Conservation (phyloP, 352 stramenopile genomes). For the Peronospora tabacina region DNA sequence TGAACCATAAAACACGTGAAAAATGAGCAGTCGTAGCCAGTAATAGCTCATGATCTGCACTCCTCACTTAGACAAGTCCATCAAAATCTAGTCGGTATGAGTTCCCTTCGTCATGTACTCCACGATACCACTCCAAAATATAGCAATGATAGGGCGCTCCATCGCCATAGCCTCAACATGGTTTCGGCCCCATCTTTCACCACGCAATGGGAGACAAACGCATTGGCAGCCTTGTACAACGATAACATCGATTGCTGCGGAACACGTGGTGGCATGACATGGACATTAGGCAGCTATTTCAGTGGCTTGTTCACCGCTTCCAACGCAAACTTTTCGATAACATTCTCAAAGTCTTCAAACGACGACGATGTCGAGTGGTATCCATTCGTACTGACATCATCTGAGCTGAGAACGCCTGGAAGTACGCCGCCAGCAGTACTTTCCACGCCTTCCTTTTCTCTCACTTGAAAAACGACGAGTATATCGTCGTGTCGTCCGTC, state of each 20-base stretch:
- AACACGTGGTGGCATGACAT: conserved; percentile 56
- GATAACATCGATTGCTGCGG: conserved; percentile 46
- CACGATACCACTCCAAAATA: conserved; percentile 87
- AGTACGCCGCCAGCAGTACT: conserved; percentile 82
- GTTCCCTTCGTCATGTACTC: conserved; percentile 86
- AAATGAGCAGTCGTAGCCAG: neutral
- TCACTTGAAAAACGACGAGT: conserved; percentile 92
- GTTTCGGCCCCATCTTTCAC: conserved; percentile 91
- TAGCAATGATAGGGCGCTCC: conserved; percentile 85
- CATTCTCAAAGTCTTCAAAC: conserved; percentile 38
- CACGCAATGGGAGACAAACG: conserved; percentile 88
- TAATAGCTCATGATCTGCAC: neutral
- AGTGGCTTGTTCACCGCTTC: conserved; percentile 40
- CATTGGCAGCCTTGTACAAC: conserved; percentile 71
- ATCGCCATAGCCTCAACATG: conserved; percentile 93
- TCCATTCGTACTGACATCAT: conserved; percentile 76
- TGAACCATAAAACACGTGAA: neutral
- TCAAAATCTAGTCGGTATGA: conserved; percentile 78
- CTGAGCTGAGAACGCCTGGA: conserved; percentile 51
- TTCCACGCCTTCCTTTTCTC: conserved; percentile 89
- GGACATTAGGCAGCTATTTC: conserved; percentile 42
- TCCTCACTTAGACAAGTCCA: conserved; percentile 59
- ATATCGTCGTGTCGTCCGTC: conserved; percentile 57
- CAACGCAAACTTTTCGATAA: conserved; percentile 50
- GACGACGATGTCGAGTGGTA: conserved; percentile 65